These are phyloP conservation scores for Termitomyces bulborhizus DNA, from an alignment of 768 basidiomycete species.

Conservation along the genomic window DNA sequence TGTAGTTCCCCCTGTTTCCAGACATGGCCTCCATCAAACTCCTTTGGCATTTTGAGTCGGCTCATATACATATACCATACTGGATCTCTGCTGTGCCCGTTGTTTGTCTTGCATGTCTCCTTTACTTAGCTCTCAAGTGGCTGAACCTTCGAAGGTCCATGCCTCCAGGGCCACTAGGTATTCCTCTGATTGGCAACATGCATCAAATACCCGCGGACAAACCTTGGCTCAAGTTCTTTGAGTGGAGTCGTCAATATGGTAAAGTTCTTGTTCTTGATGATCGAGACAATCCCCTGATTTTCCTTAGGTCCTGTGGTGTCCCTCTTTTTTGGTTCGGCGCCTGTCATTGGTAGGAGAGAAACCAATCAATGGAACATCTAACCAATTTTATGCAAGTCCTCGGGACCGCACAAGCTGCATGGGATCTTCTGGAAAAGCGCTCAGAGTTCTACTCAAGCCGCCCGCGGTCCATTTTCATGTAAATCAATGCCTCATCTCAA, in stretches of 20 bases:
- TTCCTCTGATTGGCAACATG: constrained; percentile 40
- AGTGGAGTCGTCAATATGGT: constrained; percentile 44
- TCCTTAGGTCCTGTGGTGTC: constrained; percentile 33
- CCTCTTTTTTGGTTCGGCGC: constrained; percentile 34
- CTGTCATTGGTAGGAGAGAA: constrained; percentile 29
- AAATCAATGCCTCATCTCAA: constrained; percentile 1
- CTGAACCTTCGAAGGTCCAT: constrained; percentile 23
- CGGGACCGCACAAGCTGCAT: constrained; percentile 38
- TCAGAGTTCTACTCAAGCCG: constrained; percentile 43
- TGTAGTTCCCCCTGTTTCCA: not conserved
- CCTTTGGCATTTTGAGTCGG: not conserved
- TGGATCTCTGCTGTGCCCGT: not conserved
- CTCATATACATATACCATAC: not conserved
- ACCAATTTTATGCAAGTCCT: constrained; percentile 23
- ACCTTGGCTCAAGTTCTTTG: constrained; percentile 43
- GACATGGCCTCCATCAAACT: not conserved
- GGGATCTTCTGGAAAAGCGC: constrained; percentile 42
- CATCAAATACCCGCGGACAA: constrained; percentile 39
- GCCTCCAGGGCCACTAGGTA: constrained; percentile 40
- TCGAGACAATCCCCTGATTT: not conserved
- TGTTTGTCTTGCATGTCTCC: constrained; percentile 11
- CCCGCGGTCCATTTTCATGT: constrained; percentile 40
- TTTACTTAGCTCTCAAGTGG: constrained; percentile 24
- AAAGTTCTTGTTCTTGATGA: not conserved
- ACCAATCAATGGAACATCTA: not conserved